Conservation (phyloP, 768 basidiomycete species). For the Xerocomus spinulosus region DNA sequence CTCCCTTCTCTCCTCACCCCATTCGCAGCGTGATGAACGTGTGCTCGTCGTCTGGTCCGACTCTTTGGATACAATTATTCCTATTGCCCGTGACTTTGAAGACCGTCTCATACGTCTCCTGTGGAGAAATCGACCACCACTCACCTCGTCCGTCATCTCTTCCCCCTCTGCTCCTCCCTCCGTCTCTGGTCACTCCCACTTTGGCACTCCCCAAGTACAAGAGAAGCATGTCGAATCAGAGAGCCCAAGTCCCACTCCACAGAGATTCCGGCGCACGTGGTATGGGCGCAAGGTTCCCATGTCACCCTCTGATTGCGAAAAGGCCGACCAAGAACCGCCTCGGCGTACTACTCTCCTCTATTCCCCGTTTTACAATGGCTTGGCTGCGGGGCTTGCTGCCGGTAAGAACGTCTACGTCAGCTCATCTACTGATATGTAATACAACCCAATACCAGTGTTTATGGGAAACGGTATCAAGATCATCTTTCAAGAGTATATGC, state of each 20-base stretch:
- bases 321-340: conserved; percentile 13
- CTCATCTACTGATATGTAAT: background rate
- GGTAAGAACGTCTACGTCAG: conserved; percentile 5
- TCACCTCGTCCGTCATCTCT: conserved; percentile 19
- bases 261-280: conserved; percentile 49
- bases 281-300: conserved; percentile 51
- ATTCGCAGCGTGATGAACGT: conserved; percentile 67
- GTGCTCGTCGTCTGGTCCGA: conserved; percentile 85
- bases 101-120: conserved; percentile 53
- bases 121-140: conserved; percentile 40
- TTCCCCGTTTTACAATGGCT: conserved; percentile 25
- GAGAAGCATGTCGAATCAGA: conserved; percentile 15
- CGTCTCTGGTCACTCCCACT: conserved; percentile 35
- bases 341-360: conserved; percentile 23
- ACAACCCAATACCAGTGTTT: conserved; percentile 42
- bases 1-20: background rate
- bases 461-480: conserved; percentile 60
- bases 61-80: conserved; percentile 69
- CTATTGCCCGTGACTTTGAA: conserved; percentile 45
- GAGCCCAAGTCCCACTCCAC: conserved; percentile 24
- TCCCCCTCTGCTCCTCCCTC: conserved; percentile 32
- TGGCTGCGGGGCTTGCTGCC: conserved; percentile 24
- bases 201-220: conserved; percentile 14
- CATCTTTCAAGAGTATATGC: conserved; percentile 49
- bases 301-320: conserved; percentile 30